phyloP scores from a whole-genome alignment of 495 filamentous ascomycete genomes.

The Aeminium ludgeri region DNA sequence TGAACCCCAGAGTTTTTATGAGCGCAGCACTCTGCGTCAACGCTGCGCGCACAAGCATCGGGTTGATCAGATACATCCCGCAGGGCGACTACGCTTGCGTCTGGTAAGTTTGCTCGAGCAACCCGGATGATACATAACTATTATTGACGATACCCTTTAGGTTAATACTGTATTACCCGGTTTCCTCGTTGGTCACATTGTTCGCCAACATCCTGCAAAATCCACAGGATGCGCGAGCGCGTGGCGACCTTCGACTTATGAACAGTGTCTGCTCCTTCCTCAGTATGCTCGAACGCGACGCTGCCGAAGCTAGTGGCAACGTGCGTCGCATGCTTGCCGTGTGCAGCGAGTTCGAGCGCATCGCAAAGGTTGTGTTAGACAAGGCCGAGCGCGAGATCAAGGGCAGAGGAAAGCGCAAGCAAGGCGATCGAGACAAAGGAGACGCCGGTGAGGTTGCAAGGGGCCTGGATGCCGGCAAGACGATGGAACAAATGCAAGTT shows the following conservation, averaged over 20 bases:
- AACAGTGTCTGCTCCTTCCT: slow-evolving; percentile 82
- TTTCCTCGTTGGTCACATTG: slow-evolving; percentile 84
- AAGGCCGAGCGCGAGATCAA: slow-evolving; percentile 69
- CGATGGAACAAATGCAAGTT: slow-evolving; percentile 15
- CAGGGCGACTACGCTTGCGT: slow-evolving; percentile 89
- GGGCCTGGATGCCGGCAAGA: slow-evolving; percentile 11
- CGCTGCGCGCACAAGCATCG: slow-evolving; percentile 81
- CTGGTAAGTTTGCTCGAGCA: slow-evolving; percentile 50
- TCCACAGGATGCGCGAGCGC: slow-evolving; percentile 71
- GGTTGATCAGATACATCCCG: slow-evolving; percentile 87
- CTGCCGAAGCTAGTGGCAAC: slow-evolving; percentile 66
- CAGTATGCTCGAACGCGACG: slow-evolving; percentile 54
- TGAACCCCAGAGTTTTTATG: slow-evolving; percentile 90
- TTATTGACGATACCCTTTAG: slow-evolving; percentile 26
- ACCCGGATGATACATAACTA: background rate
- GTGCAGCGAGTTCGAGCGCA: slow-evolving; percentile 87
- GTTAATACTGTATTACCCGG: slow-evolving; percentile 93
- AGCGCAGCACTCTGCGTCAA: slow-evolving; percentile 83
- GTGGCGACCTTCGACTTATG: slow-evolving; percentile 81
- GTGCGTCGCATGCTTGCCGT: slow-evolving; percentile 86
- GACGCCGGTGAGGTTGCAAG: slow-evolving; percentile 1
- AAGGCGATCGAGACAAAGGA: slow-evolving; percentile 16
- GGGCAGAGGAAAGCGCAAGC: slow-evolving; percentile 66
- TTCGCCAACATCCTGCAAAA: slow-evolving; percentile 97
- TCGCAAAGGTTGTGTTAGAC: slow-evolving; percentile 81